Base-by-base conservation (phyloP, 1,284 basidiomycete genomes). In the Cutaneotrichosporon dermatis region DNA sequence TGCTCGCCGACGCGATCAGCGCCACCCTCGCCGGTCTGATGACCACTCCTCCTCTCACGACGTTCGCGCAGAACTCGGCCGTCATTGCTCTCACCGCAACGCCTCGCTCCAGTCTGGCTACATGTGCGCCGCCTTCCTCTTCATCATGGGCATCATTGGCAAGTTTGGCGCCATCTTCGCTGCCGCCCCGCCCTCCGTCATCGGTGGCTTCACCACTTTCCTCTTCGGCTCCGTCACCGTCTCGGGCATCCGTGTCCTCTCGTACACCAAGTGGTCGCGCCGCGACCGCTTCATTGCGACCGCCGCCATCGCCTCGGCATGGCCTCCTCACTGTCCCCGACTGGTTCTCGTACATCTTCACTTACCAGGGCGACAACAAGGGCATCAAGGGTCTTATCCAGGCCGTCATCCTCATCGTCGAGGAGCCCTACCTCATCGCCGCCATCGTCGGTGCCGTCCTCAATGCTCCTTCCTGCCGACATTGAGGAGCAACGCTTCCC, bases 401-500 rank as follows among this genome's bases (percentile, higher is more conserved):
- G 70, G 87, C 87, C 2, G 88, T 92, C 63, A 85, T 86, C 15
- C 89, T 92, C 65, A 77, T 92, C 88, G 57, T 87, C 83, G 66
- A 90, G 86, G n/a, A 88, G 86, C 55, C 69, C 11, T 72, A 72
- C 64, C 63, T 74, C 37, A 71, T 72, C 56, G 59, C 70, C 3
- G 72, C 66, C 7, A 34, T 74, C 16, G 54, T 71, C 39, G 71
- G 66, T 41, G 66, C 67, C 13, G 9, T 64, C 40, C 65, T 74
- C 56, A 72, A 74, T 25, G 25, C 25, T 25, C 25, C 25, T 25
- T 25, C 25, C 25, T 2, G 25, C 3, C 25, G 25, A 25, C 25
- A 25, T 25, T 25, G 25, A 25, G 25, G 25, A 25, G 25, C 25
- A 25, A 25, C 3, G 25, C 25, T 25, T 25, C 25, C 25, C 25